Evolutionary conservation across 2,329 filamentous ascomycete species (phyloP), one percentile per base, ranked within the genome.

Genomic region (Sporothrix phasma): DNA sequence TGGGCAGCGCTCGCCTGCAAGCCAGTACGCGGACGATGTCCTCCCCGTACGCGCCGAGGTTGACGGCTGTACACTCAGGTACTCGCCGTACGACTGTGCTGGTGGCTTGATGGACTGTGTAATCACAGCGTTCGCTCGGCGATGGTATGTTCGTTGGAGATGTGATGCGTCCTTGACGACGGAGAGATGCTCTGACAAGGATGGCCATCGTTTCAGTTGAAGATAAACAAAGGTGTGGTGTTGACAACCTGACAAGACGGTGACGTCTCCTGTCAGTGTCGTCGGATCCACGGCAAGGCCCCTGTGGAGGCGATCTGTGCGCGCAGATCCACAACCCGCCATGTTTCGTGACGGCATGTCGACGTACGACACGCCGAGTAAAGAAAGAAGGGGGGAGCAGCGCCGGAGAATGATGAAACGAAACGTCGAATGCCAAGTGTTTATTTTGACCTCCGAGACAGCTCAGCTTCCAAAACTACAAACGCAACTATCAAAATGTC

Each of bases 21-120:
- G 1, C 79, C 80, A 59, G 81, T 69, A 43, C 72, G 72, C 7
- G 68, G 1, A 74, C 69, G 69, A 81, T 77, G 26, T 79, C 76
- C 3, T 80, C 76, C 3, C 72, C 74, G 67, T 81, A 81, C 65
- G 81, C 78, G 34, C 68, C 64, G 0, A 73, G 71, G 64, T 82
- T 78, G 1, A 81, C 76, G 1, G 77, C 80, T 3, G 79, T 76
- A 65, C 82, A 82, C 63, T 72, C 13, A 82, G 73, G 64, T 79
- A 81, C 13, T 81, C 78, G 62, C 71, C 67, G 69, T 79, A 80
- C 66, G 75, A 76, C 65, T 76, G 76, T 1, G 80, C 80, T 1
- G 80, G 69, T 3, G 75, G 73, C 17, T 72, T 70, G 58, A 81
- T 72, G 5, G 71, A 69, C 0, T 4, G 73, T 69, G 68, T 76